phyloP scores from a whole-genome alignment of 768 basidiomycete genomes.

The Amanita exitialis region DNA sequence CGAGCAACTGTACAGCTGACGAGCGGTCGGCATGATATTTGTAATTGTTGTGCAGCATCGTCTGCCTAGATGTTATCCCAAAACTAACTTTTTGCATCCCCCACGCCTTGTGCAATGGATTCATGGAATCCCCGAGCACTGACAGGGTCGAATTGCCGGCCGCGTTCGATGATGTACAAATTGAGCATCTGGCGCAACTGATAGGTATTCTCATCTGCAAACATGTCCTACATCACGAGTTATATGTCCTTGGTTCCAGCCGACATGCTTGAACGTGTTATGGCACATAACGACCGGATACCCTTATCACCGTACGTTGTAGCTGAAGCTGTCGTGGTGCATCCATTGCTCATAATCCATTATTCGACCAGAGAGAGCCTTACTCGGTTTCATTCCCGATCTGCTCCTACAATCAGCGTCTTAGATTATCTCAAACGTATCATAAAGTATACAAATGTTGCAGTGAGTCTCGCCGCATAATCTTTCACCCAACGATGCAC shows the following conservation, averaged over 20 bases:
- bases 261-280: slow-evolving; percentile 93
- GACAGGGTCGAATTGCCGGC: slow-evolving; percentile 73
- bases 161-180: slow-evolving; percentile 74
- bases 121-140: slow-evolving; percentile 60
- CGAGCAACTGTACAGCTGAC: slow-evolving; percentile 45
- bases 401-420: slow-evolving; percentile 79
- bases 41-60: slow-evolving; percentile 22
- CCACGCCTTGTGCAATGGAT: slow-evolving; percentile 59
- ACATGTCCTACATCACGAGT: not conserved
- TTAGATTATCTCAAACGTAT: slow-evolving; percentile 93
- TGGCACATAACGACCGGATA: slow-evolving; percentile 93
- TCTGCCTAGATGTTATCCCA: slow-evolving; percentile 4
- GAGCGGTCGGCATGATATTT: slow-evolving; percentile 18
- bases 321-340: slow-evolving; percentile 6
- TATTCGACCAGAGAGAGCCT: slow-evolving; percentile 60
- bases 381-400: slow-evolving; percentile 93
- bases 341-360: slow-evolving; percentile 8
- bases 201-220: slow-evolving; percentile 49
- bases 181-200: slow-evolving; percentile 79
- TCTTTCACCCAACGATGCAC: not conserved
- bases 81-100: not conserved
- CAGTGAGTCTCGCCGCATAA: slow-evolving; percentile 35
- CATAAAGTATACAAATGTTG: slow-evolving; percentile 90
- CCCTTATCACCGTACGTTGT: slow-evolving; percentile 70
- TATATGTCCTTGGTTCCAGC: slow-evolving; percentile 35